These are phyloP conservation scores for Thuja plicata DNA, from an alignment of 83 land plant genomes.

Conservation along the genomic window DNA sequence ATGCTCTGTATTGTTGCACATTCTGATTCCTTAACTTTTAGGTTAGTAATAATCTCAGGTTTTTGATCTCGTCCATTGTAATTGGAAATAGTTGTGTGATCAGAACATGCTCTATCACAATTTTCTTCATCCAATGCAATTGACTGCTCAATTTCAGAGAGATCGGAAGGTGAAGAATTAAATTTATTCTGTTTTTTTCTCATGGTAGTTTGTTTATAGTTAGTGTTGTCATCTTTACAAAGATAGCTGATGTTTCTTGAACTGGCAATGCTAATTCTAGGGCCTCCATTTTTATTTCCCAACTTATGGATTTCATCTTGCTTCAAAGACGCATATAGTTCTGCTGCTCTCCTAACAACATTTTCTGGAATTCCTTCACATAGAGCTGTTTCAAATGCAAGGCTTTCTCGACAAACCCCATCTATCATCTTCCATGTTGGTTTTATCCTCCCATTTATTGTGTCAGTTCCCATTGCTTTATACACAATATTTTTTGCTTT, in stretches of 20 bases:
- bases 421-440: conserved; percentile 92
- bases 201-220: not conserved
- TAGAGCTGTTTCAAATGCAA: conserved; percentile 94
- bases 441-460: conserved; percentile 44
- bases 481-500: conserved; percentile 40
- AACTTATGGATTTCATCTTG: not conserved
- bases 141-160: conserved; percentile 7
- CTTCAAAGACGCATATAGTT: conserved; percentile 49
- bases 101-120: not conserved
- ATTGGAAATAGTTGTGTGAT: not conserved
- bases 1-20: conserved; percentile 1
- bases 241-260: not conserved
- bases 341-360: conserved; percentile 78
- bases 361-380: conserved; percentile 80
- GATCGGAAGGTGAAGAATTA: not conserved
- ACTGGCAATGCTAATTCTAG: not conserved
- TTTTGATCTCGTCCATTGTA: not conserved
- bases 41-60: not conserved
- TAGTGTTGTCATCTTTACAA: not conserved
- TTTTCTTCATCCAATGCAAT: not conserved
- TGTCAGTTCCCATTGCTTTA: conserved; percentile 84
- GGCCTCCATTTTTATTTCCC: not conserved
- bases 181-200: not conserved
- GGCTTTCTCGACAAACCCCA: conserved; percentile 90
- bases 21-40: not conserved